Percentiles rank a stretch among this genome's conserved stretches.
Conservation (phyloP, 1,284 basidiomycete species). For the Trametes versicolor region DNA sequence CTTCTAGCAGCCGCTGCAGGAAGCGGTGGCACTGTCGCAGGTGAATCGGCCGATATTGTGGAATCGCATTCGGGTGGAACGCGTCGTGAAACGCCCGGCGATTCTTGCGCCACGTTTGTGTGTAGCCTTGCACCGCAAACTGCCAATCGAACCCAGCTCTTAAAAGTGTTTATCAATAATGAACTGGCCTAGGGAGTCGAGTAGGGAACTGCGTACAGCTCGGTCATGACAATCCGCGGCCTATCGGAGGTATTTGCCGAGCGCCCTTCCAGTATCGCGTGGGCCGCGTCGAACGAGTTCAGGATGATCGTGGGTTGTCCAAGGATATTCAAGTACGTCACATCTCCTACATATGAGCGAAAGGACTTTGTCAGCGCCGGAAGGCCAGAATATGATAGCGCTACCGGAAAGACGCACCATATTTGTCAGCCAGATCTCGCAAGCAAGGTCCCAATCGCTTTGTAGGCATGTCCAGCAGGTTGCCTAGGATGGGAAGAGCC, state of each 20-base stretch:
- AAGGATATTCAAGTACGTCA: constrained; percentile 29
- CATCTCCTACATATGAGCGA: constrained; percentile 18
- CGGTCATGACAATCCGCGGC: constrained; percentile 19
- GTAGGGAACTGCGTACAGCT: constrained; percentile 21
- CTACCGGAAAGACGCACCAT: constrained; percentile 26
- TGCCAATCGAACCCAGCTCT: constrained; percentile 26
- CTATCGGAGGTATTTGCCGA: constrained; percentile 30
- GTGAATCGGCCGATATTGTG: constrained; percentile 9
- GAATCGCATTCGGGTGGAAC: constrained; percentile 24
- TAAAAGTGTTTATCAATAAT: not conserved
- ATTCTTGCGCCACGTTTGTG: constrained; percentile 21
- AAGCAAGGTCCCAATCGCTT: constrained; percentile 25
- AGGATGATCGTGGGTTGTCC: constrained; percentile 31
- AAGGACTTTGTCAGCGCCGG: too few relatives aligned
- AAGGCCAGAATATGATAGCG: not conserved
- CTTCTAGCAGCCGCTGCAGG: constrained; percentile 13
- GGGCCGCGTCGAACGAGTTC: constrained; percentile 32
- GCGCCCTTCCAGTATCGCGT: constrained; percentile 33
- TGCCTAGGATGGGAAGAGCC: constrained; percentile 31
- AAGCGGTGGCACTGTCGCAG: constrained; percentile 10
- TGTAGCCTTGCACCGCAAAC: constrained; percentile 22
- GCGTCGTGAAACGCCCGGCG: constrained; percentile 24
- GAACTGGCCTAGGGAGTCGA: not conserved
- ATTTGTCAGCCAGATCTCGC: constrained; percentile 25
- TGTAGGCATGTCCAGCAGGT: constrained; percentile 31